A percentile compares a stretch with the other conserved stretches of the same genome.
These are phyloP conservation scores for Backusella morwellensis DNA, from an alignment of 192 early-diverging fungal species.

Conservation along the genomic window DNA sequence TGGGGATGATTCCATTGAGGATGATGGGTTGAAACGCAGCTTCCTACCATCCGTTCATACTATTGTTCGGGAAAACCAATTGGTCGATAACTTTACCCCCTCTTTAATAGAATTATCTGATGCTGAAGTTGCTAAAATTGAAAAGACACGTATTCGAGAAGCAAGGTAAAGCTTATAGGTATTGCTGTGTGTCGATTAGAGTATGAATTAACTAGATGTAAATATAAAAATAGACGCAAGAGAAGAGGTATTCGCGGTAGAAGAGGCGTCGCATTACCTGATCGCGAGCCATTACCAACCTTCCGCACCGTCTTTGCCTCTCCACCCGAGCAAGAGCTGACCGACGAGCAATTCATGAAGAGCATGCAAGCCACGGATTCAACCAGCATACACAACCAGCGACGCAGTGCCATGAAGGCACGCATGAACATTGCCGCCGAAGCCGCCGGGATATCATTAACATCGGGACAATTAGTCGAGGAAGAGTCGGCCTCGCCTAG, in stretches of 20 bases:
- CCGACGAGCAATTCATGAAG: slow-evolving; percentile 37
- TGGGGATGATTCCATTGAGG: slow-evolving; percentile 66
- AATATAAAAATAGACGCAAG: slow-evolving; percentile 57
- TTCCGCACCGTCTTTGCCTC: slow-evolving; percentile 50
- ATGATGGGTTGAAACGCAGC: slow-evolving; percentile 68
- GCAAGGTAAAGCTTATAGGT: slow-evolving; percentile 39
- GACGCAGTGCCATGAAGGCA: slow-evolving; percentile 29
- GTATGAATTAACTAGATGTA: slow-evolving; percentile 11
- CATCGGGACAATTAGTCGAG: neutral
- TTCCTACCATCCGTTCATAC: slow-evolving; percentile 65
- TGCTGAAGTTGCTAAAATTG: slow-evolving; percentile 76
- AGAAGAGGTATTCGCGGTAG: slow-evolving; percentile 82
- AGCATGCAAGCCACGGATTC: neutral
- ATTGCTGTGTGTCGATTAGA: neutral
- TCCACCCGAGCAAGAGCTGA: slow-evolving; percentile 40
- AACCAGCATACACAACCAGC: slow-evolving; percentile 10
- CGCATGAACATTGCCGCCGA: slow-evolving; percentile 36
- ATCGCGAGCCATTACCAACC: slow-evolving; percentile 68
- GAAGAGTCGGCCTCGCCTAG: neutral
- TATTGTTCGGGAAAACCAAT: slow-evolving; percentile 48
- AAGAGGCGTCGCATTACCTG: slow-evolving; percentile 59
- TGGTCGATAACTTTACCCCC: slow-evolving; percentile 58
- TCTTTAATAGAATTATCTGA: slow-evolving; percentile 62
- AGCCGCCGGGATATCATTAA: slow-evolving; percentile 13
- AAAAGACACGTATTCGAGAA: slow-evolving; percentile 80